Evolutionary conservation across 139 green algal genomes (phyloP), one percentile per base, ranked within the genome.

Genomic region (Tetraselmis chui): DNA sequence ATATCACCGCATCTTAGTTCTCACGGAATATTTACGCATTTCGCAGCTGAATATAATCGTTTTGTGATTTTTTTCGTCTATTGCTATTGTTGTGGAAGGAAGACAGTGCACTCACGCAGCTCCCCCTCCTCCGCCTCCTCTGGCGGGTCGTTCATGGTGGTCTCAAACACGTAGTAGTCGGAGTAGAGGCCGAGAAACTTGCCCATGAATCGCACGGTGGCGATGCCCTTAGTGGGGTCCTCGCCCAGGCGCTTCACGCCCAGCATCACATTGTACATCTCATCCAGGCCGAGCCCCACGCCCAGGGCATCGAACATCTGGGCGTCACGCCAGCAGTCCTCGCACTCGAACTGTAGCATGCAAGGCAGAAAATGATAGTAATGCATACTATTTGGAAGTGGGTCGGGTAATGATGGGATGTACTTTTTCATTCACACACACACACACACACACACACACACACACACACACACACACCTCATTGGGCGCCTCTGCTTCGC

Each of bases 131-230:
- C 88, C n/a, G 87, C 88, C 81, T 91, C 86, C 30, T 92, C 89
- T 1, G 88, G 83, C n/a, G 85, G 67, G 18, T 92, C 84, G 79
- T 93, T 92, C 25, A 95, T 82, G 1, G 92, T 95, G 5, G 91
- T 91, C 90, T 97, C 94, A 86, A 95, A 97, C 28, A 96, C 92
- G 81, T 95, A 97, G 87, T 96, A 96, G 85, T 96, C 88, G 2
- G 82, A 87, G 67, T 91, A 80, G 2, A 88, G 87, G 22, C 92
- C 94, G 32, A 95, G 90, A 82, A 97, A 92, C 89, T 96, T 97
- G 77, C 94, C 90, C 78, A 95, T 94, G 85, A 95, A 94, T 29
- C 89, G 83, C 27, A 95, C 88, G 23, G 89, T 94, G n/a, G 80
- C 82, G 23, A 93, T 88, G 1, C 59, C 75, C 1, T 86, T 83